Conservation (phyloP, 2,329 filamentous ascomycete genomes). For the Sclerotinia spermophila region DNA sequence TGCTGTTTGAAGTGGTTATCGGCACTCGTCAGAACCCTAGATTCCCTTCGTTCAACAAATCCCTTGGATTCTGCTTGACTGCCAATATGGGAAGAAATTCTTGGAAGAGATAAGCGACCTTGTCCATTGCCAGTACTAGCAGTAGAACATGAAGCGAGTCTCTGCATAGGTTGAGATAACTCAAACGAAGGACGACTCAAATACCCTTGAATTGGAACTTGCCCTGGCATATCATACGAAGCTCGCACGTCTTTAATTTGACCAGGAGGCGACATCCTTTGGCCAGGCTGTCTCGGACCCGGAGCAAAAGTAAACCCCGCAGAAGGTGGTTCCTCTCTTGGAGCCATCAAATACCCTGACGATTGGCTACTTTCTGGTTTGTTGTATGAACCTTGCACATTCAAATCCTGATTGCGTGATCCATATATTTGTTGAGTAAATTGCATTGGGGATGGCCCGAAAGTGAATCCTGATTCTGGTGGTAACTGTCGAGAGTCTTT, state of each 20-base stretch:
- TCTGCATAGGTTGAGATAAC: background rate
- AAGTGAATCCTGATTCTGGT: background rate
- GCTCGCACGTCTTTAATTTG: background rate
- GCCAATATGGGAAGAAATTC: background rate
- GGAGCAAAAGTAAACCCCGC: conserved; percentile 3
- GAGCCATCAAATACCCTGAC: background rate
- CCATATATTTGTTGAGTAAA: background rate
- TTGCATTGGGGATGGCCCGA: conserved; percentile 4
- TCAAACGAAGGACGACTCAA: conserved; percentile 5
- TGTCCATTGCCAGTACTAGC: background rate
- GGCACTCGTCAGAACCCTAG: conserved; percentile 25
- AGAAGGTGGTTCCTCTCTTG: background rate
- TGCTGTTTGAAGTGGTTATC: conserved; percentile 30
- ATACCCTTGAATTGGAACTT: background rate
- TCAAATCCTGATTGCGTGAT: background rate
- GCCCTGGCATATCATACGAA: background rate
- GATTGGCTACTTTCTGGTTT: background rate
- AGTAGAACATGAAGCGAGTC: background rate
- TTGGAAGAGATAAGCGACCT: conserved; percentile 12
- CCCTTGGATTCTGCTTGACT: background rate
- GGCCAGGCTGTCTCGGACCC: background rate
- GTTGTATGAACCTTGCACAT: background rate
- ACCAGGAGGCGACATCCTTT: background rate
- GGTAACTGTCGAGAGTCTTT: background rate
- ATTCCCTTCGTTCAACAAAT: conserved; percentile 6